Evolutionary conservation across 2,329 filamentous ascomycete species (phyloP), one percentile per base, ranked within the genome.

Genomic region (Scytalidium sp.): DNA sequence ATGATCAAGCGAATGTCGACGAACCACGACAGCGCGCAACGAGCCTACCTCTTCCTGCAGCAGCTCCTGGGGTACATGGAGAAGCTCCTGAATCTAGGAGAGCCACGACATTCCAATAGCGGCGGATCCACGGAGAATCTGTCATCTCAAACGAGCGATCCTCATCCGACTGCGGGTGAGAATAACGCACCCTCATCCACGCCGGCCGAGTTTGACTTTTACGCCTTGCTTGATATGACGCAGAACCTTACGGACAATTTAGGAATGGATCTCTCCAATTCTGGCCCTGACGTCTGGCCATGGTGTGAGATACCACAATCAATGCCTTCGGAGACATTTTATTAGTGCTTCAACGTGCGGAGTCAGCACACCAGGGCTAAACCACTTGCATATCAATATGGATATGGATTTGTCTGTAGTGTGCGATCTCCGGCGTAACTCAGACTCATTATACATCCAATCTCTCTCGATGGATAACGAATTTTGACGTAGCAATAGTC

Each of bases 1-100:
- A 52, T 52, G 50, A 52, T 52, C 27, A 43, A 45, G 15, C 17
- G 25, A 39, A 52, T 52, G 50, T 49, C 50, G 1, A 22, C 36
- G n/a, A 49, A 52, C 43, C 50, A 52, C 41, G 22, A 43, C 11
- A 49, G 32, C 17, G 50, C 50, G 2, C 46, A 49, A 25, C 25
- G 50, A 15, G 50, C 50, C 17, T 48, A 52, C 20, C 41, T 36
- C 13, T 36, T 36, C 32, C 32, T 36, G 13, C 32, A 36, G 13
- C 32, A 36, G 15, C 32, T 36, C 17, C 32, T 36, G 13, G 32
- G 32, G 13, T 36, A 36, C 15, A 36, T 36, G 32, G 32, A 36
- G 13, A 36, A 36, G 32, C 32, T 36, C 4, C 32, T 36, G 11
- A 36, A 36, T 36, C 32, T 8, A 4, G 32, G 32, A n/a, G 32